These are phyloP conservation scores for Nicotiana otophora DNA, from an alignment of 257 asterid genomes.

Conservation along the genomic window DNA sequence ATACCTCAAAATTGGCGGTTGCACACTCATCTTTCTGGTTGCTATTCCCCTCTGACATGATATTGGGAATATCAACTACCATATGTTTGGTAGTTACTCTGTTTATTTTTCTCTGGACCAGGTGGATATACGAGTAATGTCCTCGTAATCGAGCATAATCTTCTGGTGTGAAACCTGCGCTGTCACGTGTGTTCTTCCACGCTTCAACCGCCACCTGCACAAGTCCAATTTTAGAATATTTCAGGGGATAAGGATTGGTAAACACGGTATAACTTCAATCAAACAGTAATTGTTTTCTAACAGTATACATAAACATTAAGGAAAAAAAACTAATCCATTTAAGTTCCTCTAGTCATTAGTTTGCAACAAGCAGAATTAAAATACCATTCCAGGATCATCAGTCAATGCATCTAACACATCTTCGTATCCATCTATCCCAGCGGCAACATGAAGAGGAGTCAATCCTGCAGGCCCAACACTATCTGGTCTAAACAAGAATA, in stretches of 20 bases:
- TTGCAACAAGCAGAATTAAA: background rate
- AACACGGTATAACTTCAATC: too few relatives aligned
- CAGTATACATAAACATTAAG: background rate
- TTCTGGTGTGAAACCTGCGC: constrained; percentile 68
- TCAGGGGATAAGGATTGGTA: constrained; percentile 10
- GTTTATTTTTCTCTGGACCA: constrained; percentile 54
- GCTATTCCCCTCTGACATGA: constrained; percentile 23
- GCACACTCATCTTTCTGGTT: constrained; percentile 35
- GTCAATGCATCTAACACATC: constrained; percentile 62
- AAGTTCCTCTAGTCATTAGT: background rate
- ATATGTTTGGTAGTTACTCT: constrained; percentile 34
- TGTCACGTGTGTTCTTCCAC: constrained; percentile 66
- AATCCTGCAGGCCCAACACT: constrained; percentile 62
- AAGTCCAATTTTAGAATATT: background rate
- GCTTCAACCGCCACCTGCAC: constrained; percentile 66
- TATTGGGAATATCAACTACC: constrained; percentile 40
- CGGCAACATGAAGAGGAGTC: constrained; percentile 88
- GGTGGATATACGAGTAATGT: constrained; percentile 63
- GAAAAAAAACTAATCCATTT: background rate
- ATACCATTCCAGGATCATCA: constrained; percentile 69
- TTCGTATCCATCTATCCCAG: constrained; percentile 72
- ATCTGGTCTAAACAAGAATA: constrained; percentile 61
- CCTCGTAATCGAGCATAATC: constrained; percentile 75
- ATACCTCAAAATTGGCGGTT: constrained; percentile 36
- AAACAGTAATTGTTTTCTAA: too few relatives aligned